Evolutionary conservation across 2,329 filamentous ascomycete genomes (phyloP), one percentile per base, ranked within the genome.

Genomic region (Stagonosporopsis cucurbitacearum): DNA sequence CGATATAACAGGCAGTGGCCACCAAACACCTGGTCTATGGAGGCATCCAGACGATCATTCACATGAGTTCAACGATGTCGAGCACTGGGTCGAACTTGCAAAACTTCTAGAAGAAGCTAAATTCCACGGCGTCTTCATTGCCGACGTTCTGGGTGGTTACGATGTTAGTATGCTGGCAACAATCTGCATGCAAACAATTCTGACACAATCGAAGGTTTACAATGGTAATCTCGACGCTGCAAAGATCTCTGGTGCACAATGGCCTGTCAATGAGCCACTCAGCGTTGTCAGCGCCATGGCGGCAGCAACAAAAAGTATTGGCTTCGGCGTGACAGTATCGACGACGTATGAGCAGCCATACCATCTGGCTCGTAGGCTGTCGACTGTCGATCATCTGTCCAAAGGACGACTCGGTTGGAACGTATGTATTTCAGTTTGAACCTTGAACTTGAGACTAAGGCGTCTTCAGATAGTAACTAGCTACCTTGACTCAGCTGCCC

Each of bases 261-360:
- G 86, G 82, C 88, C 88, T 0, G 85, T 89, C n/a, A 89, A 88
- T 57, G 87, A 90, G 68, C 87, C 87, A 0, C 67, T 90, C 1
- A 81, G 83, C 1, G 80, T 86, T 2, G 79, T 90, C 0, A 80
- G 86, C 2, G 86, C 87, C 2, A 88, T 90, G 86, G 87, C 87
- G 0, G 86, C 87, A 1, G 87, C 79, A 0, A 90, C 88, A 0
- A 82, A 84, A 60, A 88, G 80, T 54, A 81, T 91, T n/a, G 85
- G 85, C 0, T 90, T 90, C 57, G 87, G 87, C 0, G 84, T 90
- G 1, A 90, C 88, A 0, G 82, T 87, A 0, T 83, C 84, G 1
- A 89, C 87, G 0, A 88, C 86, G 0, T 90, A 90, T 58, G 87
- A 90, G 68, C 82, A 86, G 66, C 87, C 88, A 0, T 90, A 88